Conservation (phyloP, 192 early-diverging fungal species). For the Pilaira anomala region DNA sequence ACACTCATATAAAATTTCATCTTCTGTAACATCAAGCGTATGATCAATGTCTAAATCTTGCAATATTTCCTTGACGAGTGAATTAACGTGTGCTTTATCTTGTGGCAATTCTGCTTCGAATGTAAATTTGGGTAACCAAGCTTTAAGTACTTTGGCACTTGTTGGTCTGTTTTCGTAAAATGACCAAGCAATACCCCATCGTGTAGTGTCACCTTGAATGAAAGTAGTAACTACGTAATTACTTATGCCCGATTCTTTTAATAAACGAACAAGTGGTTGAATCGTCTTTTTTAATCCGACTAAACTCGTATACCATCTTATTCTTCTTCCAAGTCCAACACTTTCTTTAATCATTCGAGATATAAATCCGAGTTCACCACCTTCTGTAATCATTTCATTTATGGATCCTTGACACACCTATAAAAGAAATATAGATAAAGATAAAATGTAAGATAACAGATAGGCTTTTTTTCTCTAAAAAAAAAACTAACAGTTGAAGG, state of each 20-base stretch:
- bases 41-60: conserved; percentile 7
- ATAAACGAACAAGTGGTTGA: conserved; percentile 32
- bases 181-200: conserved; percentile 61
- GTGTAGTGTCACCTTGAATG: conserved; percentile 48
- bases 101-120: conserved; percentile 10
- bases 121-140: conserved; percentile 19
- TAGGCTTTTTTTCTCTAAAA: background rate
- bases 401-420: conserved; percentile 56
- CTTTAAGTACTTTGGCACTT: conserved; percentile 6
- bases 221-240: conserved; percentile 56
- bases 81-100: background rate
- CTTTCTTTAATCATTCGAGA: conserved; percentile 69
- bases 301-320: conserved; percentile 82
- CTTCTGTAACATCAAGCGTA: background rate
- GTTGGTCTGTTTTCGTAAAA: conserved; percentile 40
- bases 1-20: background rate
- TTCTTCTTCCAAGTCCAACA: conserved; percentile 25
- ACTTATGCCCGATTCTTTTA: conserved; percentile 43
- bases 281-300: conserved; percentile 63
- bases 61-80: background rate
- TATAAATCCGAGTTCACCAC: conserved; percentile 79
- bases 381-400: conserved; percentile 75
- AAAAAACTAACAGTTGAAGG: conserved; percentile 47
- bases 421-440: no score
- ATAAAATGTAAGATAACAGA: background rate